Percentiles rank a stretch among this genome's conserved stretches.
phyloP scores from a whole-genome alignment of 148 eudicot species.

The Silene latifolia region DNA sequence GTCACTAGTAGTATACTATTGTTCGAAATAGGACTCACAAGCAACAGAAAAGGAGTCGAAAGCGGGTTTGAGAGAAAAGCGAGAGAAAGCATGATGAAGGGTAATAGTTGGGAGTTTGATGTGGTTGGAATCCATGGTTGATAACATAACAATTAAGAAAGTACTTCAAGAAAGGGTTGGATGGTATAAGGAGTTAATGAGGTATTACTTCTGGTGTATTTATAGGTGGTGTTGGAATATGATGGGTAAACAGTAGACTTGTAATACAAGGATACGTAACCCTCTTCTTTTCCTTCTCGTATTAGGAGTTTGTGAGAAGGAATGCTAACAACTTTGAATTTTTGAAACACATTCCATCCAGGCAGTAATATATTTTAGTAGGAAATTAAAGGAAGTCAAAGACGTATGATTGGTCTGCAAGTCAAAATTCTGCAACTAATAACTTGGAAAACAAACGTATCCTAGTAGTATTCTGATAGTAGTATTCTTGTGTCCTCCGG shows the following conservation, averaged over 20 bases:
- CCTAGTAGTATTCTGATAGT: no score
- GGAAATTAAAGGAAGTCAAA: no score
- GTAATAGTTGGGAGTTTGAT: neutral
- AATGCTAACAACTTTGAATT: neutral
- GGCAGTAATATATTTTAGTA: no score
- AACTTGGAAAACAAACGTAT: no score
- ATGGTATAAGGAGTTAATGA: neutral
- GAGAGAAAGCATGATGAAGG: neutral
- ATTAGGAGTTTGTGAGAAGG: neutral
- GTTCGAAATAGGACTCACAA: constrained; percentile 12
- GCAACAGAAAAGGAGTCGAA: constrained; percentile 6
- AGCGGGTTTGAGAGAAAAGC: neutral
- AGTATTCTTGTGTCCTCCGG: no score
- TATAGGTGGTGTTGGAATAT: neutral
- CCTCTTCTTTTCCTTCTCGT: neutral
- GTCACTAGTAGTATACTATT: neutral
- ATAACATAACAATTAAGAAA: no score
- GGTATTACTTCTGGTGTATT: neutral
- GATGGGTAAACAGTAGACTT: neutral
- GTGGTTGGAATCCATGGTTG: neutral
- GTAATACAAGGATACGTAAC: neutral
- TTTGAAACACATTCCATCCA: neutral
- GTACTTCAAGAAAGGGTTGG: no score
- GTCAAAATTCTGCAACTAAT: no score
- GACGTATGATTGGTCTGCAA: no score